Conservation (phyloP, 768 basidiomycete species). For the Clitopilus hobsonii region DNA sequence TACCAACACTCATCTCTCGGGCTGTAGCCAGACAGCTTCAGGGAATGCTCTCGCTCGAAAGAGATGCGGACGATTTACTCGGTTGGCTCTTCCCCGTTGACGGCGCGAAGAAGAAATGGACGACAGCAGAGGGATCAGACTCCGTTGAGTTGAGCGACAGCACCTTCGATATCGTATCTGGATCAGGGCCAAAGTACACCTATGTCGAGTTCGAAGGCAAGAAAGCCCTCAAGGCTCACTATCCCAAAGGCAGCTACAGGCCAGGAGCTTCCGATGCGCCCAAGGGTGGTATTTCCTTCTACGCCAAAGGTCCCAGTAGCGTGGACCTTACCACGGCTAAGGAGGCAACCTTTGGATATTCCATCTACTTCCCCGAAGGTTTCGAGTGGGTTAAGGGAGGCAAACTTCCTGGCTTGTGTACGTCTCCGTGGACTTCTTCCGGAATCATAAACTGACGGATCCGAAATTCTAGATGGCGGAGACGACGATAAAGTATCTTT, state of each 20-base stretch:
- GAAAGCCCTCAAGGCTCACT: not conserved
- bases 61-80: not conserved
- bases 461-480: conserved; percentile 42
- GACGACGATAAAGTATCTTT: conserved; percentile 36
- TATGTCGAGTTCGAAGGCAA: not conserved
- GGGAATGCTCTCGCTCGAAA: not conserved
- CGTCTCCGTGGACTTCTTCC: conserved; percentile 15
- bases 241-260: not conserved
- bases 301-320: conserved; percentile 48
- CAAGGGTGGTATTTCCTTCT: conserved; percentile 32
- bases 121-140: not conserved
- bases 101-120: not conserved
- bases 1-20: not conserved
- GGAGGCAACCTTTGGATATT: conserved; percentile 57
- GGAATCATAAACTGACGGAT: not conserved
- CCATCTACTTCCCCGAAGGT: conserved; percentile 53
- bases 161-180: not conserved
- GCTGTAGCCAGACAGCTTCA: not conserved
- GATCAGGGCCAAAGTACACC: not conserved
- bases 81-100: not conserved
- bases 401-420: conserved; percentile 68
- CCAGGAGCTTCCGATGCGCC: not conserved
- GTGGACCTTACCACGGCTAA: conserved; percentile 53
- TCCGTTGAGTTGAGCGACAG: not conserved
- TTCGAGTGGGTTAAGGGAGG: conserved; percentile 63